A percentile compares a stretch with the other conserved stretches of the same genome.
Evolutionary conservation across 116 monocot species (phyloP).

Genomic region (Phalaenopsis hybrid): DNA sequence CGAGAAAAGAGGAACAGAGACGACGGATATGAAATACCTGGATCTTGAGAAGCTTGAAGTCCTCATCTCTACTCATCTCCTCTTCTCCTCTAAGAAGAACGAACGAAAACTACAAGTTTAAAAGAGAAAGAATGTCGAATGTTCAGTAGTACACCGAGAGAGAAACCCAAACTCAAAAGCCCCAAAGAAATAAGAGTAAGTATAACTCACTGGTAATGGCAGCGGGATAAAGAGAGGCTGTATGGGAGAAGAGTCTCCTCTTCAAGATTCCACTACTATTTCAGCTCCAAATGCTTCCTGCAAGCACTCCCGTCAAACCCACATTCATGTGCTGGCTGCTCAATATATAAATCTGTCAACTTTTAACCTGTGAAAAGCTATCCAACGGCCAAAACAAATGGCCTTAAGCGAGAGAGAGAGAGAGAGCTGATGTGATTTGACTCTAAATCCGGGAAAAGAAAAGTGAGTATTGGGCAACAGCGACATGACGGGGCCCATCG

Average conservation of each 20-base stretch:
- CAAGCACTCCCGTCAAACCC: too few species aligned
- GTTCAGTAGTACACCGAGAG: background rate
- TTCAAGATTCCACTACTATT: background rate
- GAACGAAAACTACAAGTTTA: background rate
- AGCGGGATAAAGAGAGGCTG: background rate
- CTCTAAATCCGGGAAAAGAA: slow-evolving; percentile 8
- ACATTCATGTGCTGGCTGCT: background rate
- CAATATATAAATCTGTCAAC: slow-evolving; percentile 6
- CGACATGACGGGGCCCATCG: slow-evolving; percentile 2
- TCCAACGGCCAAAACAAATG: slow-evolving; percentile 12
- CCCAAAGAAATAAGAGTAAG: background rate
- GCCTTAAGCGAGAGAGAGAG: background rate
- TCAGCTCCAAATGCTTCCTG: background rate
- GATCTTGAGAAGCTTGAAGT: slow-evolving; percentile 52
- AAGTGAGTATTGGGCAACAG: slow-evolving; percentile 4
- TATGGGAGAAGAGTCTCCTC: background rate
- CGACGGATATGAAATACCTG: slow-evolving; percentile 20
- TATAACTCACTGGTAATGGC: background rate
- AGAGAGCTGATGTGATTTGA: slow-evolving; percentile 16
- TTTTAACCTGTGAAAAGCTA: slow-evolving; percentile 5
- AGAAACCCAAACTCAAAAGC: background rate
- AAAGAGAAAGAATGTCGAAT: background rate
- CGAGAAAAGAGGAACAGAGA: background rate
- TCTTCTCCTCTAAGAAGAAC: background rate
- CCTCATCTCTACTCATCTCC: slow-evolving; percentile 50